These are phyloP conservation scores for Neurospora hispaniola DNA, from an alignment of 495 filamentous ascomycete genomes.

Conservation along the genomic window DNA sequence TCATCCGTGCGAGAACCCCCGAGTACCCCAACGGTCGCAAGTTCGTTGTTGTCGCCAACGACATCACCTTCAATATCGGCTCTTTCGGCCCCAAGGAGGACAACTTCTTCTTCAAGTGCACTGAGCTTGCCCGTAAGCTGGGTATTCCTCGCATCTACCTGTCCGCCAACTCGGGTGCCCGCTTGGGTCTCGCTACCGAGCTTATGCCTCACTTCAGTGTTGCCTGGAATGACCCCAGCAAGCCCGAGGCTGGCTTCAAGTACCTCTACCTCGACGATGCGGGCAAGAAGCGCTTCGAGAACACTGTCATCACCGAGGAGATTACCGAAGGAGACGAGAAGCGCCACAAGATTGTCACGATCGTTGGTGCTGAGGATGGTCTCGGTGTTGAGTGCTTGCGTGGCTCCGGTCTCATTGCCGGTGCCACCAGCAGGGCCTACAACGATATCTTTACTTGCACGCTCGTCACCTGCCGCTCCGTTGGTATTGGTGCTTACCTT, in stretches of 20 bases:
- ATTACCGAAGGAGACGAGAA: constrained; percentile 80
- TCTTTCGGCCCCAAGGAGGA: constrained; percentile 95
- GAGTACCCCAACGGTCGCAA: constrained; percentile 88
- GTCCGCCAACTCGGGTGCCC: constrained; percentile 98
- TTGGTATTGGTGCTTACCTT: constrained; percentile 96
- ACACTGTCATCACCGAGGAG: constrained; percentile 82
- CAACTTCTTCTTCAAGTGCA: constrained; percentile 98
- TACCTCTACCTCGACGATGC: constrained; percentile 93
- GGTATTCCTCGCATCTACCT: constrained; percentile 96
- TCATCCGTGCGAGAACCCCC: constrained; percentile 93
- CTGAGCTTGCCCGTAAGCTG: constrained; percentile 82
- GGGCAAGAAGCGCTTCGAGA: constrained; percentile 79
- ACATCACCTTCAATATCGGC: constrained; percentile 98
- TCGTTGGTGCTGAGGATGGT: constrained; percentile 90
- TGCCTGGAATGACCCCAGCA: constrained; percentile 80
- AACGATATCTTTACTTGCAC: constrained; percentile 99
- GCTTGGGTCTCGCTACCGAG: constrained; percentile 93
- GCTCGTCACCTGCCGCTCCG: constrained; percentile 92
- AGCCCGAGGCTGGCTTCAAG: constrained; percentile 88
- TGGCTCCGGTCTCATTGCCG: constrained; percentile 95
- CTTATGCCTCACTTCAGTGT: constrained; percentile 93
- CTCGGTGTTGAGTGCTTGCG: constrained; percentile 95
- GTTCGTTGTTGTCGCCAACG: constrained; percentile 95
- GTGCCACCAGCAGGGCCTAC: constrained; percentile 92
- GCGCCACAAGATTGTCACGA: constrained; percentile 86